Evolutionary conservation across 192 early-diverging fungal genomes (phyloP), one percentile per base, ranked within the genome.

Genomic region (Fimicolochytrium jonesii): DNA sequence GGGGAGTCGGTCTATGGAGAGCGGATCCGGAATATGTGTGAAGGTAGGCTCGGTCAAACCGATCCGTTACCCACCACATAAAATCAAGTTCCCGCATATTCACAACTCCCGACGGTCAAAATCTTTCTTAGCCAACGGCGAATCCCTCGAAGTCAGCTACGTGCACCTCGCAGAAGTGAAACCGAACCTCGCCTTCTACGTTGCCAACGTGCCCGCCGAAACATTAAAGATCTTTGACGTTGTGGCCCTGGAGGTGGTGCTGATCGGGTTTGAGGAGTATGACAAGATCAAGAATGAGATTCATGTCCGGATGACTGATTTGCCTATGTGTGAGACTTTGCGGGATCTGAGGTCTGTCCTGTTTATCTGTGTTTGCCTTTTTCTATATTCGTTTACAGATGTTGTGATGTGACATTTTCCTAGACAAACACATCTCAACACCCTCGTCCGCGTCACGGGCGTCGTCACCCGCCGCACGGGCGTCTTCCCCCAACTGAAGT

Each of bases 401-500:
- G n/a, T n/a, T n/a, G n/a, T n/a, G n/a, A n/a, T n/a, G n/a, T n/a
- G n/a, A n/a, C 39, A 6, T 30, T 2, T n/a, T n/a, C n/a, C n/a
- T 66, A 72, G 95, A 57, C 93, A 97, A 77, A 70, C 78, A 22
- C 89, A 97, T 72, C 74, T 98, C 37, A 97, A 97, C 79, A 90
- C 87, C 39, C 77, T 98, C 20, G 89, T 98, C 31, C 84, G 91
- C 20, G 87, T 98, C 6, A 78, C 85, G 30, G 96, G 96, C 58
- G 92, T 96, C 0, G 92, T 98, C 7, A 95, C 92, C 4, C 77
- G 91, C 22, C 87, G 96, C 54, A 92, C 93, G 1, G 90, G 90
- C 28, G 94, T 98, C 15, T 98, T 95, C 66, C 94, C 96, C 31
- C 96, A 98, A 72, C 81, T 98, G 45, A 97, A 94, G 73, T 93